phyloP scores from a whole-genome alignment of 768 basidiomycete genomes.

The Clitopilus hobsonii region DNA sequence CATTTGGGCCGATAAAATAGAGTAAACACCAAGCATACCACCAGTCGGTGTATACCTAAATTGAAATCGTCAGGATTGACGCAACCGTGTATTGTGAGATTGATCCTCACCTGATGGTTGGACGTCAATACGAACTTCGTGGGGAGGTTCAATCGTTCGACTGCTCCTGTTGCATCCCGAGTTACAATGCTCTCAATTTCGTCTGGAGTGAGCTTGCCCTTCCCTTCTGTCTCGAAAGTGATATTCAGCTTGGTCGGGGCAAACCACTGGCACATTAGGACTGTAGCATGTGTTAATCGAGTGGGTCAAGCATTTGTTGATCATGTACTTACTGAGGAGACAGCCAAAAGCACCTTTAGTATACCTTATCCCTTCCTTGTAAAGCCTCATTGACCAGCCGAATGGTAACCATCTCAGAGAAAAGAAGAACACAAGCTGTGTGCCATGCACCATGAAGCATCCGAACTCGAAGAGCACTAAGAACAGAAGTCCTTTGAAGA shows the following conservation, averaged over 20 bases:
- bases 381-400: constrained; percentile 45
- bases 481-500: constrained; percentile 46
- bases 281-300: constrained; percentile 26
- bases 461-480: constrained; percentile 55
- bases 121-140: constrained; percentile 79
- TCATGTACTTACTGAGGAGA: constrained; percentile 55
- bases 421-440: constrained; percentile 69
- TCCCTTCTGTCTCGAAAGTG: constrained; percentile 69
- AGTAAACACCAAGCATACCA: constrained; percentile 86
- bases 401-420: constrained; percentile 66
- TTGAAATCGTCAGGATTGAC: background rate
- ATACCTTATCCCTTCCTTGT: constrained; percentile 68
- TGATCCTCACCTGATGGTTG: constrained; percentile 80
- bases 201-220: constrained; percentile 55
- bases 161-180: constrained; percentile 50
- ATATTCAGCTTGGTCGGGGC: constrained; percentile 70
- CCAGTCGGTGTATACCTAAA: constrained; percentile 74
- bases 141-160: constrained; percentile 64
- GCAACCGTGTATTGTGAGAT: too few species aligned
- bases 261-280: constrained; percentile 79
- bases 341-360: constrained; percentile 82
- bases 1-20: constrained; percentile 61
- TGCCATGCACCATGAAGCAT: constrained; percentile 63
- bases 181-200: constrained; percentile 56
- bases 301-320: background rate